phyloP scores from a whole-genome alignment of 768 basidiomycete genomes.

The Mycena vulgaris region DNA sequence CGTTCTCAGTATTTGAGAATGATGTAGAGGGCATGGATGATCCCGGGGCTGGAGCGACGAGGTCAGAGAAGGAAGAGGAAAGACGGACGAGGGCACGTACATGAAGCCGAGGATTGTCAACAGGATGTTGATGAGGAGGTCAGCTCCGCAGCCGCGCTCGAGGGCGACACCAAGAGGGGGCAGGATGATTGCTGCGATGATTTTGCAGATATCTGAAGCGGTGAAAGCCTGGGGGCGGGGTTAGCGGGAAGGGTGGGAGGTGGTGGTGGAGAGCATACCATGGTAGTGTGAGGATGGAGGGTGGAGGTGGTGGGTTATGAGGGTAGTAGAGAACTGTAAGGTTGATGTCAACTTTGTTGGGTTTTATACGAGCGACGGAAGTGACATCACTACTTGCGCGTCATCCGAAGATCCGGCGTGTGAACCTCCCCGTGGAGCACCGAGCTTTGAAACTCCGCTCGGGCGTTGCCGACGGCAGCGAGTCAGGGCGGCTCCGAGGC shows the following conservation, averaged over 20 bases:
- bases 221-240: constrained; percentile 15
- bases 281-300: background rate
- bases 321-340: background rate
- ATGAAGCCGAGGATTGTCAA: constrained; percentile 86
- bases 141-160: constrained; percentile 70
- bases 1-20: constrained; percentile 77
- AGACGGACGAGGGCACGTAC: constrained; percentile 57
- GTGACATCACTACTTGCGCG: background rate
- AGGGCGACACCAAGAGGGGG: constrained; percentile 83
- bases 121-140: constrained; percentile 85
- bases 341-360: background rate
- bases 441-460: too few species aligned
- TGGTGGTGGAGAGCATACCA: background rate
- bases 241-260: background rate
- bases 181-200: constrained; percentile 75
- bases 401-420: too few species aligned
- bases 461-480: too few species aligned
- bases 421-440: too few species aligned
- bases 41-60: constrained; percentile 71
- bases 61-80: constrained; percentile 4
- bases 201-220: constrained; percentile 82
- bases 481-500: too few species aligned
- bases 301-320: background rate
- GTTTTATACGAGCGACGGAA: background rate
- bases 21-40: constrained; percentile 88